Base-by-base conservation (phyloP, 768 basidiomycete species). In the Russula earlei region DNA sequence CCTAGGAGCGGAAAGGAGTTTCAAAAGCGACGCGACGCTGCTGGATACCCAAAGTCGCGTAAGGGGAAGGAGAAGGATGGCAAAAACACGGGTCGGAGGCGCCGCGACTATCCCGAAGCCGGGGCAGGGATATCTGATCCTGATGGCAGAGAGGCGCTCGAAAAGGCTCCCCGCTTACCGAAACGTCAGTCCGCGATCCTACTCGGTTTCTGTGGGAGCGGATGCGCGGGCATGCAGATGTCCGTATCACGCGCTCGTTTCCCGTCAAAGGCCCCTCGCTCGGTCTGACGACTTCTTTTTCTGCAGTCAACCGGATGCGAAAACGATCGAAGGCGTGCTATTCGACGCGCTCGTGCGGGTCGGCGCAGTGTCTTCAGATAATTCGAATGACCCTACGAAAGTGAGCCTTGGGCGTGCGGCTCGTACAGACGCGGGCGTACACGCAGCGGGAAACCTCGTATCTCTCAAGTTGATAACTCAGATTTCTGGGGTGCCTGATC, bases 161-260 rank as follows among this genome's bases (percentile, higher is more conserved):
- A 54, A 11, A 83, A 82, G 65, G 73, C 73, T 2, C 75, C 75
- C 22, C 77, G 87, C 33, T 71, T 85, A 24, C 91, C 93, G 14
- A 96, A 96, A 71, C 78, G 85, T 64, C 84, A 84, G 72, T 85
- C 84, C 38, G 93, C 90, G 0, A 68, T 97, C 45, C 71, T 96
- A 49, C 74, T 97, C 25, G 93, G 94, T 2, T 97, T 92, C 64
- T 91, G 90, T 70, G 95, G 95, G 6, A 84, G 89, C 0, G 91
- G 89, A 1, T 96, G 84, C 68, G 85, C 80, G 64, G 95, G 95
- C 22, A 97, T 96, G 90, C 95, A 98, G 73, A 87, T 93, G 95
- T 96, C 66, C 66, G 91, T 77, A 37, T 40, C 36, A 31, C 38
- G 14, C 27, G 53, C 22, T 10, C 27, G 47, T 42, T 25, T 1